Evolutionary conservation across 768 basidiomycete genomes (phyloP).

Genomic region (Phylloporus sp.): DNA sequence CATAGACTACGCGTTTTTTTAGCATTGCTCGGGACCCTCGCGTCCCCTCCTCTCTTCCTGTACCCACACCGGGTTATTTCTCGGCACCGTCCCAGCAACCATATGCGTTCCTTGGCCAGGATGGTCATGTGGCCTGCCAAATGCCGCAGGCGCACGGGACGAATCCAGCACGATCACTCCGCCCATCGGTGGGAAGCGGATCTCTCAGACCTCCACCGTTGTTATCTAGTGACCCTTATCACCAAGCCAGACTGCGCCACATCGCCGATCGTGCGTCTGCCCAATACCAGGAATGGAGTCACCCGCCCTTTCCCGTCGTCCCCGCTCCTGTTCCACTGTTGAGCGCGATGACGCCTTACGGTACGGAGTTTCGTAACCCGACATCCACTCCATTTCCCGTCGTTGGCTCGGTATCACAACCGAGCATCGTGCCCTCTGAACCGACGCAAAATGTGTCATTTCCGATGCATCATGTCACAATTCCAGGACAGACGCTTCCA

Average conservation of each 20-base stretch:
- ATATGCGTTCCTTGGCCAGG: conserved; percentile 2
- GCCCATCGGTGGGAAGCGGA: conserved; percentile 4
- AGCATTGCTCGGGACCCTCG: conserved; percentile 10
- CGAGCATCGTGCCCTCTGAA: not conserved
- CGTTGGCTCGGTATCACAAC: conserved; percentile 1
- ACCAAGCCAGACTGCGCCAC: conserved; percentile 11
- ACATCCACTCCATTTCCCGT: not conserved
- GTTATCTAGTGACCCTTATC: conserved; percentile 13
- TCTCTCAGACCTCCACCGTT: conserved; percentile 1
- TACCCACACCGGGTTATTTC: not conserved
- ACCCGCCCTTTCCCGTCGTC: not conserved
- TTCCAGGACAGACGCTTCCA: not conserved
- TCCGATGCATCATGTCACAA: not conserved
- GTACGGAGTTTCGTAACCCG: not conserved
- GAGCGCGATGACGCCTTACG: not conserved
- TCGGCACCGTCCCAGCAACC: not conserved
- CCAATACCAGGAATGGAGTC: conserved; percentile 5
- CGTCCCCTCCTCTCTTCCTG: not conserved
- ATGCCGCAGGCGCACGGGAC: not conserved
- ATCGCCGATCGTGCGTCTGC: conserved; percentile 9
- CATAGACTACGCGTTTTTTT: conserved; percentile 4
- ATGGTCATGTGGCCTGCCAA: not conserved
- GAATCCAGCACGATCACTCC: conserved; percentile 5
- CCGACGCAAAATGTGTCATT: conserved; percentile 2
- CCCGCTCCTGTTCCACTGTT: not conserved